Conservation (phyloP, 1,139 yeast genomes). For the Saccharomyces hybrid region DNA sequence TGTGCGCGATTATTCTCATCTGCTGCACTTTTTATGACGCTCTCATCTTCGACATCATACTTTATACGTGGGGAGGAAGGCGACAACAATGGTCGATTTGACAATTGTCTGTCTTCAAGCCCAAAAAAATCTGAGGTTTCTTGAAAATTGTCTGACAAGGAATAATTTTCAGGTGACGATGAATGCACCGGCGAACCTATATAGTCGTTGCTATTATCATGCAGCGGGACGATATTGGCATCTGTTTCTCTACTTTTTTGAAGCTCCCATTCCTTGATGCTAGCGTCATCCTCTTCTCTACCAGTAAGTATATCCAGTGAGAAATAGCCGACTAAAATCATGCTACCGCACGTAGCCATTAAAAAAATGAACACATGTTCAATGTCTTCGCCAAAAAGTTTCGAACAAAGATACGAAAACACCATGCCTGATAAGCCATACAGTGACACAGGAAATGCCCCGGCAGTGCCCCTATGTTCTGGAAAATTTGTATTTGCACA, state of each 20-base stretch:
- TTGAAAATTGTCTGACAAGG: background rate
- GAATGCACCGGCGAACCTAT: background rate
- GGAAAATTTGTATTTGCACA: conserved; percentile 69
- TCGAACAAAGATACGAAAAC: conserved; percentile 39
- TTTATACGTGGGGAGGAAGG: background rate
- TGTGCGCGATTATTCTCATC: background rate
- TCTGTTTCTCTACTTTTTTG: background rate
- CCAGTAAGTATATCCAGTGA: conserved; percentile 19
- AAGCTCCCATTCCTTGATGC: background rate
- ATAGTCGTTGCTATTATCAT: background rate
- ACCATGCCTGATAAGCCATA: conserved; percentile 44
- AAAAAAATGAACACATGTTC: conserved; percentile 35
- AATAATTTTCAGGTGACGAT: background rate
- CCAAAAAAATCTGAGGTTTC: background rate
- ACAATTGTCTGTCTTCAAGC: background rate
- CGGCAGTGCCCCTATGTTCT: conserved; percentile 60
- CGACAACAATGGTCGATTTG: background rate
- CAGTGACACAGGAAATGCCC: conserved; percentile 53
- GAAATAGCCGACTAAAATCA: conserved; percentile 31
- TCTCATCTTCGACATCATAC: background rate
- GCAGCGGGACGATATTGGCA: background rate
- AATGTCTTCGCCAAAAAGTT: conserved; percentile 39
- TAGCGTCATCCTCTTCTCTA: background rate
- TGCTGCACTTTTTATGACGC: background rate
- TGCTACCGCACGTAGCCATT: conserved; percentile 25